Base-by-base conservation (phyloP, 148 eudicot species). In the Camellia granthamiana region DNA sequence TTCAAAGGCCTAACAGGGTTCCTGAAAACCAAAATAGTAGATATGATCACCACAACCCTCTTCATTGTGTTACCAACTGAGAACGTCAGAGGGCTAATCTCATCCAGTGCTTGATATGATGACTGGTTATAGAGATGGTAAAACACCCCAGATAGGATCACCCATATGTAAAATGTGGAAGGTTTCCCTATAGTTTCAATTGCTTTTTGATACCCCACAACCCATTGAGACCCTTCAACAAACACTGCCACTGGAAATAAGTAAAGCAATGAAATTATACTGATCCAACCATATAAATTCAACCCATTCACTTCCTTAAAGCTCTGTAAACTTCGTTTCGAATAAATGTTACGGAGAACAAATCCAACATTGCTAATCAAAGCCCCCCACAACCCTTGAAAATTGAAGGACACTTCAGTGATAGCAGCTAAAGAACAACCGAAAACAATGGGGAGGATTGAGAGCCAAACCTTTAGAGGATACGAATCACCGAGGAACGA, bases 31-130 rank as follows among this genome's bases (percentile, higher is more conserved):
- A 95, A 78, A 5, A 93, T 88, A 79, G 90, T 89, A 3, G 97
- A 84, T 18, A 92, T 82, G 80, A 93, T 92, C 21, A 93, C 99
- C 83, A 93, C 97, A 66, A 92, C 92, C 82, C 97, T 92, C 90
- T 95, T 95, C 99, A 93, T 93, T 4, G 99, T 93, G 74, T 93
- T 93, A 21, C 97, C 97, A 12, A 95, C 94, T 0, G 97, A 93
- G 82, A 95, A 95, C 1, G 99, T 93, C 41, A 95, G 87, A 4
- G 99, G 97, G 71, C 94, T 92, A 76, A 95, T 95, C 56, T 93
- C 93, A 72, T 95, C 97, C 47, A 93, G 86, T 6, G 99, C 97
- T 84, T 93, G 90, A 67, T 93, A 95, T 0, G 94, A 92, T 3
- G 97, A 87, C 80, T 95, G 99, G 72, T 95, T 95, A 69, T 95